Evolutionary conservation across 208 protist genomes (phyloP), one percentile per base, ranked within the genome.

Genomic region (Angomonas ambiguus): DNA sequence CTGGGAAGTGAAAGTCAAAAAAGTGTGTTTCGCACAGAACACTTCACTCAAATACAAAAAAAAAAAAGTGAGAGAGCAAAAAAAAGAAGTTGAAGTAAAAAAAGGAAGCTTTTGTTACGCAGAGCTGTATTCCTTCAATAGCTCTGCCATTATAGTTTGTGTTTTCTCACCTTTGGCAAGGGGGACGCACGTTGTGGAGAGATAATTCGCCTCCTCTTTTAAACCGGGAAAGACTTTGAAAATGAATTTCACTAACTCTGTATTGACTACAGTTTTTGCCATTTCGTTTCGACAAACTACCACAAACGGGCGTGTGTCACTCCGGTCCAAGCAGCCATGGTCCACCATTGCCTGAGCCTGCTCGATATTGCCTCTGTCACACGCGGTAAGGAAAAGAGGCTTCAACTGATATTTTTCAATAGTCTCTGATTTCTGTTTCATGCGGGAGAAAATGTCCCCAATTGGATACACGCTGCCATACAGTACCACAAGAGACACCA

Each of bases 331-430:
- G 68, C 89, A 95, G 35, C 80, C 66, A 38, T 77, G 66, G 24
- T 33, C 64, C 20, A 95, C 68, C 73, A 95, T 76, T 16, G 79
- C 73, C 67, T 63, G 68, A 13, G 91, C 77, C 0, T 73, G 80
- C n/a, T 83, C 75, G 2, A 74, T 34, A 64, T 92, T 82, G 4
- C 72, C 73, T 42, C 80, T 80, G 38, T 95, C 89, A 64, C 81
- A 89, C 2, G 77, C 79, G 11, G 70, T 80, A 34, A 88, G 63
- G 60, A 92, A 95, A 10, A 92, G 77, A 42, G 82, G 60, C 30
- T 79, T 76, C 1, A 95, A 67, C 22, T 92, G 70, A 67, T 91
- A 74, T 57, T 61, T 16, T 34, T 63, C 69, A 38, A 95, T 88
- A 0, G 80, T 85, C 2, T 41, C 74, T 16, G 69, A 20, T 1